phyloP scores from a whole-genome alignment of 2,329 filamentous ascomycete genomes.

The Apiospora aurea region DNA sequence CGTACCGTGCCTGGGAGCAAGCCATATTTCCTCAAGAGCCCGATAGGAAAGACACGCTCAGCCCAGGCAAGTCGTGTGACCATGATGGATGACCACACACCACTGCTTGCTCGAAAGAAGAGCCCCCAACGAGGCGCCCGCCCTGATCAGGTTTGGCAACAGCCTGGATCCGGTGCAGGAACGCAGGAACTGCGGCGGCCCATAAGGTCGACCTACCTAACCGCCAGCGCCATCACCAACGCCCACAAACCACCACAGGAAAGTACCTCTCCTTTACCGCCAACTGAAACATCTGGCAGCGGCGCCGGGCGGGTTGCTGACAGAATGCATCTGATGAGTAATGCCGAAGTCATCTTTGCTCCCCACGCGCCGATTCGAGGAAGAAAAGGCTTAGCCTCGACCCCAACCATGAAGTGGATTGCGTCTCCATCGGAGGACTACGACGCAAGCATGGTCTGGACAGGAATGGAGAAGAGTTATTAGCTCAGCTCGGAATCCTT shows the following conservation, averaged over 20 bases:
- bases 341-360: background rate
- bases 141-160: background rate
- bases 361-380: background rate
- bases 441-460: background rate
- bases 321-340: conserved; percentile 2
- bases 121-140: conserved; percentile 5
- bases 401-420: background rate
- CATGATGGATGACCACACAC: background rate
- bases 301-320: background rate
- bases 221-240: background rate
- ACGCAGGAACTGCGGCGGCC: background rate
- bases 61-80: background rate
- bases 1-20: background rate
- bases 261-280: background rate
- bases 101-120: background rate
- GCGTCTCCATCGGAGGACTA: background rate
- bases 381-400: background rate
- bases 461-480: background rate
- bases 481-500: conserved; percentile 10
- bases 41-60: background rate
- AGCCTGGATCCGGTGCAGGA: conserved; percentile 2
- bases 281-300: background rate
- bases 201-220: background rate
- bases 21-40: background rate
- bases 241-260: background rate